Evolutionary conservation across 495 filamentous ascomycete genomes (phyloP).

Genomic region (Parathielavia hyrcaniae): DNA sequence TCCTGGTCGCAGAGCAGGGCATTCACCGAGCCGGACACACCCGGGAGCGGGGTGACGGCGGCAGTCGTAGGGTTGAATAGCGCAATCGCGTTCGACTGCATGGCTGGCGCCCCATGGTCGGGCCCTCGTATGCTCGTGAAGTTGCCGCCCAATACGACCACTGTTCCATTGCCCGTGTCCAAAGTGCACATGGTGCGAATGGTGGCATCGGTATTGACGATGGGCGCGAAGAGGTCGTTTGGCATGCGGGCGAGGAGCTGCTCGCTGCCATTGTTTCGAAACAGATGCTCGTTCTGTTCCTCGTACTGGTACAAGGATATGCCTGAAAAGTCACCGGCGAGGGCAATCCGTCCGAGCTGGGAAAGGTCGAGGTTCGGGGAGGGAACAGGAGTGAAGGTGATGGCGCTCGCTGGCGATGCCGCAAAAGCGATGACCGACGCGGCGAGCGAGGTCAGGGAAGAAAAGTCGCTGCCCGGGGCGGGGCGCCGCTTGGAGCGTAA

Average conservation of each 20-base stretch:
- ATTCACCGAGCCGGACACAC: slow-evolving; percentile 73
- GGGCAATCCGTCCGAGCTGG: slow-evolving; percentile 73
- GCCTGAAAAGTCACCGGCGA: slow-evolving; percentile 85
- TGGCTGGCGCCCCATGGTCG: slow-evolving; percentile 20
- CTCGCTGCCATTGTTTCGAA: slow-evolving; percentile 67
- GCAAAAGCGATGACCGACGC: slow-evolving; percentile 40
- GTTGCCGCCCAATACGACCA: slow-evolving; percentile 83
- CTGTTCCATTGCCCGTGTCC: slow-evolving; percentile 56
- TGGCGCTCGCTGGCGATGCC: slow-evolving; percentile 46
- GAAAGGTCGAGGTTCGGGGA: slow-evolving; percentile 74
- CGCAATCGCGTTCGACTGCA: slow-evolving; percentile 71
- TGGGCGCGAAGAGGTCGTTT: slow-evolving; percentile 71
- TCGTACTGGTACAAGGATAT: slow-evolving; percentile 84
- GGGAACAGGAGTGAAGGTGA: slow-evolving; percentile 65
- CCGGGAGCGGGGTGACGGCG: slow-evolving; percentile 62
- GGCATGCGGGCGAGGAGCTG: slow-evolving; percentile 77
- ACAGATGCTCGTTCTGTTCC: slow-evolving; percentile 63
- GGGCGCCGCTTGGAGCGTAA: slow-evolving; percentile 32
- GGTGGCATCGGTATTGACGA: slow-evolving; percentile 69
- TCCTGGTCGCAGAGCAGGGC: slow-evolving; percentile 76
- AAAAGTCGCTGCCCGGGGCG: slow-evolving; percentile 29
- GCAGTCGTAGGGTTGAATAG: slow-evolving; percentile 66
- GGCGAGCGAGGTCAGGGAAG: slow-evolving; percentile 27
- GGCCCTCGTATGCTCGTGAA: slow-evolving; percentile 80
- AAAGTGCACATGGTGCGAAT: slow-evolving; percentile 87